Conservation (phyloP, 2,329 filamentous ascomycete genomes). For the Myriangium duriaei region DNA sequence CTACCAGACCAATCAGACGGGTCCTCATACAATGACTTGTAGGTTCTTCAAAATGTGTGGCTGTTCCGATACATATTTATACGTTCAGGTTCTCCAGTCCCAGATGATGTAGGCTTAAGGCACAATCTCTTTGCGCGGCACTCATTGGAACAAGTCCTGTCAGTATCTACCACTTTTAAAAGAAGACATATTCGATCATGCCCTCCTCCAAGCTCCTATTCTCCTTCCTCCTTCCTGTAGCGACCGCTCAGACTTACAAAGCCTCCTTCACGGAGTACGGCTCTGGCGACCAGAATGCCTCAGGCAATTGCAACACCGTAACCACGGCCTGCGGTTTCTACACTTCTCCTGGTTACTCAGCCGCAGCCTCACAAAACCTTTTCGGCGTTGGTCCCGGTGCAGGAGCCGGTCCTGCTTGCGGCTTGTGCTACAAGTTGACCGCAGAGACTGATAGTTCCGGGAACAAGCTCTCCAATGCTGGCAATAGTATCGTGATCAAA, state of each 20-base stretch:
- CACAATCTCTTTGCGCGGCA: too few species aligned
- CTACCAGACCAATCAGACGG: too few species aligned
- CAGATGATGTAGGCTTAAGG: too few species aligned
- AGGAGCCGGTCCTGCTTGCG: slow-evolving; percentile 28
- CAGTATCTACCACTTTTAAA: not conserved
- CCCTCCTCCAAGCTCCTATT: slow-evolving; percentile 2
- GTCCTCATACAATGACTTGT: too few species aligned
- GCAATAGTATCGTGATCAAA: slow-evolving; percentile 27
- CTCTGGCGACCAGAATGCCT: slow-evolving; percentile 21
- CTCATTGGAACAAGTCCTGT: too few species aligned
- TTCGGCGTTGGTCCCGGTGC: slow-evolving; percentile 26
- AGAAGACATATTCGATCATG: too few species aligned
- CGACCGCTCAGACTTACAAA: slow-evolving; percentile 11
- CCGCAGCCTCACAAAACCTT: slow-evolving; percentile 27
- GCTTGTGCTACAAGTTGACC: slow-evolving; percentile 28
- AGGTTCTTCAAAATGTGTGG: too few species aligned
- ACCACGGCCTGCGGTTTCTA: slow-evolving; percentile 27
- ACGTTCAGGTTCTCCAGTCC: too few species aligned
- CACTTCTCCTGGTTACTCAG: slow-evolving; percentile 22
- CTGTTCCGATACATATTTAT: too few species aligned
- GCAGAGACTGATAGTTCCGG: slow-evolving; percentile 23
- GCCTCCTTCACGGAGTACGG: slow-evolving; percentile 27
- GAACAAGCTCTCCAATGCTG: slow-evolving; percentile 18
- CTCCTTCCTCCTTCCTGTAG: slow-evolving; percentile 3
- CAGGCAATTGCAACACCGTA: slow-evolving; percentile 25